Conservation (phyloP, 1,284 basidiomycete species). For the Ceratobasidium sp. region DNA sequence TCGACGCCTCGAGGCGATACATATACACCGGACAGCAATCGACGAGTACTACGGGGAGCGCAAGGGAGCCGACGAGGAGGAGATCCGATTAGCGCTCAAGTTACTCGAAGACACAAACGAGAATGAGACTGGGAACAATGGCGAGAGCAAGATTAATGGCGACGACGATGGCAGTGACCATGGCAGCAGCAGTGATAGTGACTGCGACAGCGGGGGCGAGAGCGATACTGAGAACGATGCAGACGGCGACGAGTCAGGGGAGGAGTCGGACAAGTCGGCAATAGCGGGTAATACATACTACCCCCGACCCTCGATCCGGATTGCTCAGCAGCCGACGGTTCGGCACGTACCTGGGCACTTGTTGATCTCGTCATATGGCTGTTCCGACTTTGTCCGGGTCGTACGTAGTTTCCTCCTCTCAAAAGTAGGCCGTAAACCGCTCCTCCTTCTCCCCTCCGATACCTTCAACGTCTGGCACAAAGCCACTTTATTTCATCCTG, state of each 20-base stretch:
- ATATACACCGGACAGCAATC: not conserved
- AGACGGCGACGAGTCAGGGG: not conserved
- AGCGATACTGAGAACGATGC: too few species aligned
- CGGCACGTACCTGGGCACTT: not conserved
- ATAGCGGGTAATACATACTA: not conserved
- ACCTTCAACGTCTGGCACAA: constrained; percentile 35
- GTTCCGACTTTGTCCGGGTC: not conserved
- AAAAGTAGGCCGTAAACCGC: too few species aligned
- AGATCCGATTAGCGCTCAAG: too few species aligned
- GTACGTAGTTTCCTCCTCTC: too few species aligned
- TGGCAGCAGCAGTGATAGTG: too few species aligned
- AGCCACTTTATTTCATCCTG: constrained; percentile 9
- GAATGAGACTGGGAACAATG: not conserved
- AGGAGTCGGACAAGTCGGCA: too few species aligned
- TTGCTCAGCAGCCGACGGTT: constrained; percentile 8
- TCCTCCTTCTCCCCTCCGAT: constrained; percentile 26
- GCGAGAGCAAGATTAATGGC: not conserved
- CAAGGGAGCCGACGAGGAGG: not conserved
- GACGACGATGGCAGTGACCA: too few species aligned
- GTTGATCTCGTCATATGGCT: constrained; percentile 13
- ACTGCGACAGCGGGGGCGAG: too few species aligned
- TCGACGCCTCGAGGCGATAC: constrained; percentile 19
- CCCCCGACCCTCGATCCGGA: constrained; percentile 5
- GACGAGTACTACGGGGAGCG: constrained; percentile 24
- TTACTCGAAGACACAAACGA: not conserved